Percentiles rank a stretch among this genome's conserved stretches.
Conservation (phyloP, 176 grass and related monocot species). For the Pharus latifolius region DNA sequence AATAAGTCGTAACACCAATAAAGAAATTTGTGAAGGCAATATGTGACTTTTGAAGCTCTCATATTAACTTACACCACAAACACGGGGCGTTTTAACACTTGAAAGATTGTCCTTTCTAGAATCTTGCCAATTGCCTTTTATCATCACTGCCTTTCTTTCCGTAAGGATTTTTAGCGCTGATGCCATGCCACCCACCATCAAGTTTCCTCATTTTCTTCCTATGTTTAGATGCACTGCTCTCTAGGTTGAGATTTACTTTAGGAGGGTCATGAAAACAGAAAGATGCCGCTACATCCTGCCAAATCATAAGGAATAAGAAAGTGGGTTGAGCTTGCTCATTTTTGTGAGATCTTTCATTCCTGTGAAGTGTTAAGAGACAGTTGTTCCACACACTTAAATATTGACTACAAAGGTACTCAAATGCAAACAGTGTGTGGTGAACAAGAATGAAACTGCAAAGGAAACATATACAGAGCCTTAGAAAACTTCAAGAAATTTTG, state of each 20-base stretch:
- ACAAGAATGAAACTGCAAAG: neutral
- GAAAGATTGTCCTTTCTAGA: constrained; percentile 8
- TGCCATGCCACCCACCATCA: constrained; percentile 63
- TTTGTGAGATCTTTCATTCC: neutral
- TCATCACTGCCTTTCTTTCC: constrained; percentile 34
- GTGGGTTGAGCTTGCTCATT: neutral
- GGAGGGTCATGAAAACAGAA: constrained; percentile 78
- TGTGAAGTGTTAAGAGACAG: too few species aligned
- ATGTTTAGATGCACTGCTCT: constrained; percentile 75
- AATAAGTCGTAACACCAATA: too few species aligned
- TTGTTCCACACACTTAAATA: neutral
- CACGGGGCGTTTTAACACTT: too few species aligned
- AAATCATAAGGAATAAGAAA: neutral
- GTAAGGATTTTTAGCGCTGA: constrained; percentile 59
- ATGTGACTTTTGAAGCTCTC: neutral
- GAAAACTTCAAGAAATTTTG: neutral
- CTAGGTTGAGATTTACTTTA: constrained; percentile 70
- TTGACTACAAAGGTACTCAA: neutral
- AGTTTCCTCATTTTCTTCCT: constrained; percentile 61
- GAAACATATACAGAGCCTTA: neutral
- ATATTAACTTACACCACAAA: neutral
- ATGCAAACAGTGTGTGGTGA: neutral
- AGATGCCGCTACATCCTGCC: constrained; percentile 70
- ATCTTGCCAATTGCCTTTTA: constrained; percentile 50
- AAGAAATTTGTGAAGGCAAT: too few species aligned